Percentiles rank a stretch among this genome's conserved stretches.
Conservation (phyloP, 140 eudicot species). For the Ambrosia hybrid region DNA sequence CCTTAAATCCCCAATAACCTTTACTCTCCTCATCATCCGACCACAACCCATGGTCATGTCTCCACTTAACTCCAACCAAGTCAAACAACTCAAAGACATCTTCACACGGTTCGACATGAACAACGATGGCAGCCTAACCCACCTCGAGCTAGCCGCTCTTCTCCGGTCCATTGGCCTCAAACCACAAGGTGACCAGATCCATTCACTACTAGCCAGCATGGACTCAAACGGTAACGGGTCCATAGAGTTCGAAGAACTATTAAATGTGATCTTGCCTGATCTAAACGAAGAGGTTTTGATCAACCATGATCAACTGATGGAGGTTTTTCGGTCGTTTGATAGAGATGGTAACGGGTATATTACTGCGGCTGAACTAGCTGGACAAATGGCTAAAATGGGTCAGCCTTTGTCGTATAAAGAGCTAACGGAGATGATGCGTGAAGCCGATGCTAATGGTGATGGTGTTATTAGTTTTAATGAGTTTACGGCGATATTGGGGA, state of each 20-base stretch:
- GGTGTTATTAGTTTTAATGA: slow-evolving; percentile 84
- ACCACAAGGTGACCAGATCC: slow-evolving; percentile 80
- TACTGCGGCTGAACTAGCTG: slow-evolving; percentile 89
- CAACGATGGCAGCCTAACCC: slow-evolving; percentile 91
- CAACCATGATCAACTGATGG: slow-evolving; percentile 76
- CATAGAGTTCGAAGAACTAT: slow-evolving; percentile 75
- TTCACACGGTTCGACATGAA: slow-evolving; percentile 91
- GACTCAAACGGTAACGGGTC: slow-evolving; percentile 81
- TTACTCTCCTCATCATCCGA: background rate
- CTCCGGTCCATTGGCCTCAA: slow-evolving; percentile 80
- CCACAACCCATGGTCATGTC: slow-evolving; percentile 37
- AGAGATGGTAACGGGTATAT: slow-evolving; percentile 83
- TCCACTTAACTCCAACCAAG: slow-evolving; percentile 50
- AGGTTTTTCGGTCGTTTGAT: slow-evolving; percentile 73
- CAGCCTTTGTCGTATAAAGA: slow-evolving; percentile 79
- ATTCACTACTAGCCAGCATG: slow-evolving; percentile 50
- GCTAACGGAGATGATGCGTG: slow-evolving; percentile 74
- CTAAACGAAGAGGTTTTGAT: slow-evolving; percentile 55
- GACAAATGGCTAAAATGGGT: slow-evolving; percentile 88
- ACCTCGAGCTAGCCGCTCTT: slow-evolving; percentile 90
- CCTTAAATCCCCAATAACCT: background rate
- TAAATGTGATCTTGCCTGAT: slow-evolving; percentile 57
- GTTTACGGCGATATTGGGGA: slow-evolving; percentile 76
- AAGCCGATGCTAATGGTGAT: slow-evolving; percentile 88
- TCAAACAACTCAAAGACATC: slow-evolving; percentile 59